Percentiles rank a stretch among this genome's conserved stretches.
Conservation (phyloP, 345 rosid genomes). For the Streptanthus diversifolius region DNA sequence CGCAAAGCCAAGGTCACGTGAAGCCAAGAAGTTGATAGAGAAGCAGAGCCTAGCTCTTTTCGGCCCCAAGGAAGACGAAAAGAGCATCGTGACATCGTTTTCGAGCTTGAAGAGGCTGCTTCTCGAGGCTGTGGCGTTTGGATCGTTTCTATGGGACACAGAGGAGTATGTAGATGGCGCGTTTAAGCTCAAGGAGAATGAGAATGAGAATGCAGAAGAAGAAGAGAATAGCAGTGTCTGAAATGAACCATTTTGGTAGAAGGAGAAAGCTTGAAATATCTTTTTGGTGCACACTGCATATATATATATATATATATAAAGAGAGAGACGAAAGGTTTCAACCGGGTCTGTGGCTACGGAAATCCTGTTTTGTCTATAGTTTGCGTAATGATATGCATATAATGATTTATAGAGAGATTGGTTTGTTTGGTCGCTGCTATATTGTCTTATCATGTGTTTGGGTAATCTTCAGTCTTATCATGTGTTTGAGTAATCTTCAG, state of each 20-base stretch:
- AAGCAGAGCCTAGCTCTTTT: slow-evolving; percentile 68
- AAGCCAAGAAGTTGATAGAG: slow-evolving; percentile 58
- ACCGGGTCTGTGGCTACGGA: neutral
- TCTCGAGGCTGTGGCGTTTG: slow-evolving; percentile 87
- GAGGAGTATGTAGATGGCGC: slow-evolving; percentile 63
- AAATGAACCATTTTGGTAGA: neutral
- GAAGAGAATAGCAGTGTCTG: slow-evolving; percentile 34
- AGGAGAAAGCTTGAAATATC: neutral
- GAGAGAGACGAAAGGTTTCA: neutral
- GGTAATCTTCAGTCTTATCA: too few species aligned
- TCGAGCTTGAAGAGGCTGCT: slow-evolving; percentile 81
- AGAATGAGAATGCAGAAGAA: slow-evolving; percentile 37
- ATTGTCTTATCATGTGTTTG: neutral
- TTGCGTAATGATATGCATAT: slow-evolving; percentile 8
- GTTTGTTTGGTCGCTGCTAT: neutral
- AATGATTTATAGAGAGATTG: neutral
- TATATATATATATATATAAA: neutral
- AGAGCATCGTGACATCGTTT: slow-evolving; percentile 57
- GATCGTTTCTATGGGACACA: slow-evolving; percentile 84
- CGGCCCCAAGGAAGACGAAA: slow-evolving; percentile 47
- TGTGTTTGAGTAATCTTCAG: too few species aligned
- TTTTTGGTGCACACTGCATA: slow-evolving; percentile 16
- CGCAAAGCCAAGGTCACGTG: slow-evolving; percentile 62
- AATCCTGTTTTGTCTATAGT: neutral
- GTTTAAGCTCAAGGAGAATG: slow-evolving; percentile 57